Evolutionary conservation across 805 yeast species (phyloP).

Genomic region (Nakazawaea pomicola): DNA sequence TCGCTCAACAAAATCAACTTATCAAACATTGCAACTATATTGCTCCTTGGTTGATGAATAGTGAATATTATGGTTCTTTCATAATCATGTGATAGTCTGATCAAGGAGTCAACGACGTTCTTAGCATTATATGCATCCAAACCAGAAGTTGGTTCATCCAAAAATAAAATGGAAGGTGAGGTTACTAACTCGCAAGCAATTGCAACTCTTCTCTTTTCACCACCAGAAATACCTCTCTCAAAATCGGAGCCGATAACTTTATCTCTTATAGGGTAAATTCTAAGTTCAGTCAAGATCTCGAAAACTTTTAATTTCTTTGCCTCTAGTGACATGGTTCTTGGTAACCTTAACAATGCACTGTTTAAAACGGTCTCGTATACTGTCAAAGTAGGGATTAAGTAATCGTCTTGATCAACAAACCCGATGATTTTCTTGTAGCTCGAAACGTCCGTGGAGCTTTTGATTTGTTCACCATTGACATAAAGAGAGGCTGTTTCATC

Average conservation of each 20-base stretch:
- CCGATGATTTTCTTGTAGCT: constrained; percentile 71
- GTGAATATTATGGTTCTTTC: constrained; percentile 88
- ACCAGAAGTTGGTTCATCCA: constrained; percentile 96
- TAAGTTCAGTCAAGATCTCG: constrained; percentile 80
- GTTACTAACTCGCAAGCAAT: constrained; percentile 93
- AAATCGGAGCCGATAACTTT: constrained; percentile 84
- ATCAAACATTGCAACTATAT: constrained; percentile 89
- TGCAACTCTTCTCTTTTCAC: constrained; percentile 87
- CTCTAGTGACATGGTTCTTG: constrained; percentile 66
- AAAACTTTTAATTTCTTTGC: constrained; percentile 75
- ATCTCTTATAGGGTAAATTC: constrained; percentile 80
- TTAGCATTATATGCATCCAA: constrained; percentile 90
- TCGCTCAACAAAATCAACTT: constrained; percentile 73
- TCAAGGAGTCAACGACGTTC: constrained; percentile 83
- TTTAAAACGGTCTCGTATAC: constrained; percentile 94
- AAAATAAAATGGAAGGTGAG: constrained; percentile 73
- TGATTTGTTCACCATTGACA: constrained; percentile 62
- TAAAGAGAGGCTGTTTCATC: constrained; percentile 56
- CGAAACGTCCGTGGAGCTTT: constrained; percentile 23
- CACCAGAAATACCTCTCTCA: constrained; percentile 89
- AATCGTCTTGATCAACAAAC: constrained; percentile 95
- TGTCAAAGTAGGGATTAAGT: constrained; percentile 83
- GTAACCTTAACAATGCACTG: constrained; percentile 85
- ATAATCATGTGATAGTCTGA: constrained; percentile 70
- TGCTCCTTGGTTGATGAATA: constrained; percentile 95